Conservation (phyloP, 257 asterid genomes). For the Leptodermis oblonga region DNA sequence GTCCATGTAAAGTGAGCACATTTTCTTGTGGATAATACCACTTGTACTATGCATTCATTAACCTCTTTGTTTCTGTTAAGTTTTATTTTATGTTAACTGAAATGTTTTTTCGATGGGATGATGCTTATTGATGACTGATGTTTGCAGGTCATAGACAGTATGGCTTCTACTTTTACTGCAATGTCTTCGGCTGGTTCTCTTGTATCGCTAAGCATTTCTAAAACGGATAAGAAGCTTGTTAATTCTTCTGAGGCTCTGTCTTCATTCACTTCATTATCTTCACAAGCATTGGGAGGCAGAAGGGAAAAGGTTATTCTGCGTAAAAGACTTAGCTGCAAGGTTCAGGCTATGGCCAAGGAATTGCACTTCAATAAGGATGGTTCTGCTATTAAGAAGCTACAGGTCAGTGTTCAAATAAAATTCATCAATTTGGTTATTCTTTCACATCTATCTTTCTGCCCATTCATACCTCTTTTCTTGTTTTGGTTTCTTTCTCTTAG, state of each 20-base stretch:
- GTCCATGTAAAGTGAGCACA: neutral
- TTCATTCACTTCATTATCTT: conserved; percentile 26
- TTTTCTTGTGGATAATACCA: neutral
- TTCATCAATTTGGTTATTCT: neutral
- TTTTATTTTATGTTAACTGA: neutral
- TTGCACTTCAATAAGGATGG: conserved; percentile 35
- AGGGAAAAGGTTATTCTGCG: conserved; percentile 21
- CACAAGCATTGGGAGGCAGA: conserved; percentile 16
- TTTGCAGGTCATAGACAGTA: neutral
- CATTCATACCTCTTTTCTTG: neutral
- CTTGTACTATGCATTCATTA: neutral
- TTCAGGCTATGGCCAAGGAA: conserved; percentile 33
- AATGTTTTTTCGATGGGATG: neutral
- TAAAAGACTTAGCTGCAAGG: conserved; percentile 18
- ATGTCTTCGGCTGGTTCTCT: conserved; percentile 26
- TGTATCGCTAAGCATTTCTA: conserved; percentile 4
- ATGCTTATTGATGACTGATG: neutral
- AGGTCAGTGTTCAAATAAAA: conserved; percentile 7
- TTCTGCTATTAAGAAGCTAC: conserved; percentile 31
- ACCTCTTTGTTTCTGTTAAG: neutral
- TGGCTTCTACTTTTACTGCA: conserved; percentile 30
- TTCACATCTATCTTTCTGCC: neutral
- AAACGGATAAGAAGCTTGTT: conserved; percentile 18
- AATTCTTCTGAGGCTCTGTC: conserved; percentile 21
- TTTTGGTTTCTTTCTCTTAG: neutral